Conservation (phyloP, 2,329 filamentous ascomycete genomes). For the Lecanoromycetidae sp. region DNA sequence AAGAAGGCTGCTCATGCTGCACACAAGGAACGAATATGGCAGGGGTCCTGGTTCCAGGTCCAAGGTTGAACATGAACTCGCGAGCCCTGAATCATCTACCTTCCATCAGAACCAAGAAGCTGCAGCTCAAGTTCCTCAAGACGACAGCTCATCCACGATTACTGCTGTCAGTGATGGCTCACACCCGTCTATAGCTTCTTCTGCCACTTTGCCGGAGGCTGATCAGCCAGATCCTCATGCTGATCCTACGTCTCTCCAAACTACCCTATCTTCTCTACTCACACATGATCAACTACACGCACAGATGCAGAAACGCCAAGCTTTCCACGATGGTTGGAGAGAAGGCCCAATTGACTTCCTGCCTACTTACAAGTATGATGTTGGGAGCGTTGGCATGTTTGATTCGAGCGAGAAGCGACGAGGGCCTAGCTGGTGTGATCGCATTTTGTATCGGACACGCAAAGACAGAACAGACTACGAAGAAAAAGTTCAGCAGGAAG, state of each 20-base stretch:
- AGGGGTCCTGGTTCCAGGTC: constrained; percentile 25
- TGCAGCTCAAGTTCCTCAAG: not conserved
- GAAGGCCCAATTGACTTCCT: constrained; percentile 82
- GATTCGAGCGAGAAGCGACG: constrained; percentile 92
- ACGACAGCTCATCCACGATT: constrained; percentile 2
- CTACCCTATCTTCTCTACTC: constrained; percentile 73
- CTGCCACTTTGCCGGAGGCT: constrained; percentile 37
- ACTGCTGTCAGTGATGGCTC: not conserved
- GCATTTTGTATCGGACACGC: constrained; percentile 74
- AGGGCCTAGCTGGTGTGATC: constrained; percentile 92
- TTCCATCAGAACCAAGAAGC: constrained; percentile 3
- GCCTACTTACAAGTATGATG: constrained; percentile 94
- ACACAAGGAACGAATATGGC: constrained; percentile 68
- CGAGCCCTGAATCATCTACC: constrained; percentile 2
- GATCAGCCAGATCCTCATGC: constrained; percentile 55
- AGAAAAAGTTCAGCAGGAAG: constrained; percentile 49
- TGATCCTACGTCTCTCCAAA: constrained; percentile 77
- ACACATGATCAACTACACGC: constrained; percentile 81
- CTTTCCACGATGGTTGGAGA: constrained; percentile 82
- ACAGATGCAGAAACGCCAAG: constrained; percentile 56
- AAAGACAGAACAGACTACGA: constrained; percentile 57
- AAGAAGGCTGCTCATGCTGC: constrained; percentile 66
- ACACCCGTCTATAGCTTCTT: constrained; percentile 10
- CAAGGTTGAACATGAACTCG: constrained; percentile 28
- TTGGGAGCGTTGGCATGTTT: constrained; percentile 83